Evolutionary conservation across 2,329 filamentous ascomycete genomes (phyloP).

Genomic region (Colletotrichum zoysiae): DNA sequence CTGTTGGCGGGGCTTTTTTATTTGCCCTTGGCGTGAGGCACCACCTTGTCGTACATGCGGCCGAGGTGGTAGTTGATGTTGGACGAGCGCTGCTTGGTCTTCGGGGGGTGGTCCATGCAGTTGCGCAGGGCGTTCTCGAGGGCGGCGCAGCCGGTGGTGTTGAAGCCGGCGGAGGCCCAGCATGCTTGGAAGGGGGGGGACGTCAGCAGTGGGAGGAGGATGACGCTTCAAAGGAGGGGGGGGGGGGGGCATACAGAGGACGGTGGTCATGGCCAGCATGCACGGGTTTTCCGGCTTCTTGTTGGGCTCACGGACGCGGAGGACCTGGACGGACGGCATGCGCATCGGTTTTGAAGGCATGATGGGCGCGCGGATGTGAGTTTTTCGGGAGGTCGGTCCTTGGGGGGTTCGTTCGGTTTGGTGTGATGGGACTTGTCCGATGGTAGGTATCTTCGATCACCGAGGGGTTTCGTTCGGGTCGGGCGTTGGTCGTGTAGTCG

Average conservation of each 20-base stretch:
- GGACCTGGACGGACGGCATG: constrained; percentile 67
- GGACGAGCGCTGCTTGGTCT: constrained; percentile 65
- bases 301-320: constrained; percentile 68
- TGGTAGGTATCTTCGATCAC: not conserved
- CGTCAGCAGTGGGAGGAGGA: constrained; percentile 19
- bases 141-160: constrained; percentile 67
- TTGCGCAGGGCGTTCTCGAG: constrained; percentile 71
- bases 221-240: constrained; percentile 19
- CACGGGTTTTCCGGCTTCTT: constrained; percentile 65
- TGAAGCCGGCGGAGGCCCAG: constrained; percentile 85
- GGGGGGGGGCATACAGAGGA: constrained; percentile 62
- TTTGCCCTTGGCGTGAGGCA: constrained; percentile 32
- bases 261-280: constrained; percentile 67
- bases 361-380: constrained; percentile 37
- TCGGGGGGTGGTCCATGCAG: constrained; percentile 85
- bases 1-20: not conserved
- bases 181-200: constrained; percentile 68
- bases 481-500: not conserved
- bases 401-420: not conserved
- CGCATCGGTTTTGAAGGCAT: constrained; percentile 68
- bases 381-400: not conserved
- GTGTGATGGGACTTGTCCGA: not conserved
- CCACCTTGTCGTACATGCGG: constrained; percentile 71
- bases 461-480: not conserved
- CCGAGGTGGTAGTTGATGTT: constrained; percentile 94